Evolutionary conservation across 2,329 filamentous ascomycete species (phyloP), one percentile per base, ranked within the genome.

Genomic region (Penicillium sp.): DNA sequence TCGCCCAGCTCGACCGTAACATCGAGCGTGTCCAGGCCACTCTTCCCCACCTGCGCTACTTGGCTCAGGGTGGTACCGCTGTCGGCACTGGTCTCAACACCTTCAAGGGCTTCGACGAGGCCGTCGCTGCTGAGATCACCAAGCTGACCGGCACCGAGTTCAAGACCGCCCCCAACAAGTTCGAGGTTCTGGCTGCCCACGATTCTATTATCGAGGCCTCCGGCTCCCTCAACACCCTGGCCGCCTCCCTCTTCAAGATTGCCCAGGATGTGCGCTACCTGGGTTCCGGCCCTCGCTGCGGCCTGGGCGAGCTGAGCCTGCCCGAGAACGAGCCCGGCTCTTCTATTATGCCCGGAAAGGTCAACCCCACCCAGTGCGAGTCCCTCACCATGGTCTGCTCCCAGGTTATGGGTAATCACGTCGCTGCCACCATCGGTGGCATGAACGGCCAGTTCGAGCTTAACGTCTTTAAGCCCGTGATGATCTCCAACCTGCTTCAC

Each of bases 291-390:
- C 94, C 94, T 53, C 91, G 94, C 57, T 97, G 94, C 77, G 94
- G 94, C 69, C 87, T 97, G 23, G 93, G 92, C 63, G 94, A 99
- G 80, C 85, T 99, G 60, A 84, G 85, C 70, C 86, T 99, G 49
- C 94, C 94, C 27, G 94, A 99, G 81, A 99, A 99, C 79, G 94
- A 99, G 81, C 94, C 94, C 34, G 93, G 93, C 61, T 94, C 89
- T 70, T 95, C 90, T 66, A 97, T 99, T 81, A 99, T 99, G 94
- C 94, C 94, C 42, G 94, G 94, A 70, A 99, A 99, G 82, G 94
- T 99, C 74, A 99, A 99, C 82, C 94, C 94, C 32, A 99, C 94
- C 32, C 94, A 99, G 79, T 96, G 91, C 78, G 94, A 99, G 82
- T 90, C 91, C 59, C 80, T 99, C 75, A 97, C 94, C 66, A 99